phyloP scores from a whole-genome alignment of 2,329 filamentous ascomycete genomes.

The Clathrospora elynae region DNA sequence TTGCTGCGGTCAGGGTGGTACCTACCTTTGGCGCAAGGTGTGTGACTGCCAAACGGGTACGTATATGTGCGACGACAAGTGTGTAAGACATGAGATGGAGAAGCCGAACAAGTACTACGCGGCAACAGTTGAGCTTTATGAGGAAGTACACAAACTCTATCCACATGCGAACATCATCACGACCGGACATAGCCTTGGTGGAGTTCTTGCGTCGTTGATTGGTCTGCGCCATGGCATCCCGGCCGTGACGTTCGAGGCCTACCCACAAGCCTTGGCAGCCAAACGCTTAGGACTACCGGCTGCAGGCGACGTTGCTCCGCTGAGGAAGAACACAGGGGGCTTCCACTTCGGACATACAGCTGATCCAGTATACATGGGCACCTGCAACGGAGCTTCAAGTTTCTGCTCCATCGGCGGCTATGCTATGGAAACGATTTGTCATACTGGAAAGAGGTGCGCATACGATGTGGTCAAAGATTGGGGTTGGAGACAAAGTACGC shows the following conservation, averaged over 20 bases:
- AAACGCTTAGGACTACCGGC: slow-evolving; percentile 39
- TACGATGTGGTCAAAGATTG: slow-evolving; percentile 47
- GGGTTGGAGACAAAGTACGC: slow-evolving; percentile 45
- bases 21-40: slow-evolving; percentile 44
- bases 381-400: slow-evolving; percentile 43
- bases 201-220: slow-evolving; percentile 44
- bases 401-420: slow-evolving; percentile 47
- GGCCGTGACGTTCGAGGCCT: slow-evolving; percentile 43
- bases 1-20: slow-evolving; percentile 44
- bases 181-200: slow-evolving; percentile 44
- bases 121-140: slow-evolving; percentile 41
- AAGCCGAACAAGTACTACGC: slow-evolving; percentile 43
- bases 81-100: slow-evolving; percentile 38
- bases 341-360: slow-evolving; percentile 47
- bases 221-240: slow-evolving; percentile 42
- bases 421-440: slow-evolving; percentile 45
- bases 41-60: slow-evolving; percentile 46
- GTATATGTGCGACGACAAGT: slow-evolving; percentile 44
- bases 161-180: slow-evolving; percentile 43
- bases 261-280: slow-evolving; percentile 45
- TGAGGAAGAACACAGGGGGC: slow-evolving; percentile 41
- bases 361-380: slow-evolving; percentile 47
- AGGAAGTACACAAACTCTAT: slow-evolving; percentile 42
- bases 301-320: slow-evolving; percentile 36
- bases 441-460: slow-evolving; percentile 43